Evolutionary conservation across 305 asterid genomes (phyloP), one percentile per base, ranked within the genome.

Genomic region (Fraxinus sp.): DNA sequence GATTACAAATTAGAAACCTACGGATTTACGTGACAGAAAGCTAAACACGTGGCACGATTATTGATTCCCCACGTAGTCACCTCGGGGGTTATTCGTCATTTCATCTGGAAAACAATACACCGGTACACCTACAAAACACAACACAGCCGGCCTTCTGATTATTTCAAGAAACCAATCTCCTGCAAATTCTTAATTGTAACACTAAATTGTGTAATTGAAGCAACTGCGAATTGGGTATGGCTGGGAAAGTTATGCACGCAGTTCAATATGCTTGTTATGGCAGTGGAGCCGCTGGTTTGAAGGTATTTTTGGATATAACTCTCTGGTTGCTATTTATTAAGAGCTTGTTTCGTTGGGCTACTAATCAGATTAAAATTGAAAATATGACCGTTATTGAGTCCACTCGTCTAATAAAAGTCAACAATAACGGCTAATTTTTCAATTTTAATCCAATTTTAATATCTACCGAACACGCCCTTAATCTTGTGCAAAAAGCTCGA

Each of bases 181-280:
- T 66, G 18, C 74, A 43, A 43, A 26, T 66, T 66, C n/a, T 26
- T 24, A 0, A 1, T 26, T 66, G n/a, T 66, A 66, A n/a, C 74
- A 26, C 33, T 0, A 39, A 39, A 5, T 83, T 52, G 7, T 71
- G 46, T 33, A 72, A 71, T n/a, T 37, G 14, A 78, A 36, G 35
- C 7, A 32, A 13, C n/a, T 77, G 26, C 6, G 1, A 35, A 79
- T 62, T 72, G 52, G 22, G 33, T 22, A 90, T 89, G 94, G 86
- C 88, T 3, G 83, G 59, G 76, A 90, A 78, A 86, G 76, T 91
- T 77, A 93, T 93, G 93, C 92, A 62, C 11, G 92, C 93, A 1
- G 57, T 92, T 8, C 90, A 82, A 79, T 93, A 86, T 78, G 87
- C 71, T 77, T 66, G 86, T 22, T 85, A 77, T 55, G 92, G 89